Evolutionary conservation across 257 asterid genomes (phyloP).

Genomic region (Coffea eugenioides): DNA sequence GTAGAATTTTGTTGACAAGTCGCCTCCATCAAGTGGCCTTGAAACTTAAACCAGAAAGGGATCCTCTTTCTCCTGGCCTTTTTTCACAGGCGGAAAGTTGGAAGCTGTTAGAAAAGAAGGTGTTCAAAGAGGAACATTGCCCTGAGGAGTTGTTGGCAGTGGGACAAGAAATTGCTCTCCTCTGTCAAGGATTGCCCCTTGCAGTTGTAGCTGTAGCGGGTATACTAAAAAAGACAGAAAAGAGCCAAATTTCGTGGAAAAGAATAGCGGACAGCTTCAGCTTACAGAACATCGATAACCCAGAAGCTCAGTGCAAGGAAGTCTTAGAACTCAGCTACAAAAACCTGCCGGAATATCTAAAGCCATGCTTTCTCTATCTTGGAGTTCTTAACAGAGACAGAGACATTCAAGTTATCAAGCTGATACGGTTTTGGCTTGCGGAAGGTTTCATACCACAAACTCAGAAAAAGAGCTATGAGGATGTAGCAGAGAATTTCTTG

Average conservation of each 20-base stretch:
- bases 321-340: slow-evolving; percentile 8
- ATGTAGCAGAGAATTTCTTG: not conserved
- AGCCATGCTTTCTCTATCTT: not conserved
- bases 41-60: not conserved
- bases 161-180: not conserved
- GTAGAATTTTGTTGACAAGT: not conserved
- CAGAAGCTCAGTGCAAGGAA: slow-evolving; percentile 4
- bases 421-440: not conserved
- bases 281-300: not conserved
- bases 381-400: slow-evolving; percentile 1
- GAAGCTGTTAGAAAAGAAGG: slow-evolving; percentile 3
- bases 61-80: not conserved
- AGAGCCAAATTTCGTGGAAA: not conserved
- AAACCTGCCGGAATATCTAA: not conserved
- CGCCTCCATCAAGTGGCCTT: not conserved
- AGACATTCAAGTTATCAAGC: not conserved
- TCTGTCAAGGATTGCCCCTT: slow-evolving; percentile 8
- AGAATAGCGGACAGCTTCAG: not conserved
- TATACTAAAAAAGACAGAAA: not conserved
- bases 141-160: not conserved
- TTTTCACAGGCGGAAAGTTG: slow-evolving; percentile 10
- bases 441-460: slow-evolving; percentile 6
- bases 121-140: not conserved
- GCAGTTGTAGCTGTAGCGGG: slow-evolving; percentile 15
- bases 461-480: not conserved